Base-by-base conservation (phyloP, 2,329 filamentous ascomycete species). In the Aspergillus japonicus region DNA sequence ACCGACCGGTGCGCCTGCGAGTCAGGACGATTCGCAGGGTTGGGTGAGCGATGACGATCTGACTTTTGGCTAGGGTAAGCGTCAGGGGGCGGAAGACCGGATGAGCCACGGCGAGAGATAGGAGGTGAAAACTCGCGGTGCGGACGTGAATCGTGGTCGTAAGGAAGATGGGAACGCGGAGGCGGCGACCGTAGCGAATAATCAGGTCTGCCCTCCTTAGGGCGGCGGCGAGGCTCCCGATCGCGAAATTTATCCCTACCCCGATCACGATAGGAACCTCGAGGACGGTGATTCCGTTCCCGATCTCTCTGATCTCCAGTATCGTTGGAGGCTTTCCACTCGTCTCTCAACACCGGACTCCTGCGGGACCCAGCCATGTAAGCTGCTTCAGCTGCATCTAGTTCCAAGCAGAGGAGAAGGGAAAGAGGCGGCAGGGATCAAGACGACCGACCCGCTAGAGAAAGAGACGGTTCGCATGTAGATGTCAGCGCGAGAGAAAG, bases 331-430 rank as follows among this genome's bases (percentile, higher is more conserved):
- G 71, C 75, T 75, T 76, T 80, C 79, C 80, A 80, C 74, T 80
- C 73, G 71, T 81, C 76, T 78, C 75, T 82, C 77, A 81, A 75
- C 71, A 76, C 75, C 72, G 78, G 78, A 75, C 77, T 80, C 75
- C 74, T 75, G 74, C 73, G 76, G 71, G 78, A 78, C 73, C 77
- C 77, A 76, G 79, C 79, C 80, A 82, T 82, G 75, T 77, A 76
- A 72, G 70, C 68, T 67, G 64, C 65, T 69, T 69, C 71, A 71
- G 68, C 77, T 67, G 73, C 79, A 81, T 81, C 72, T 71, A 75
- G 69, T 62, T 68, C 57, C 42, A 35, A 56, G 31, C 39, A 21
- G 58, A 55, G 60, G 58, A 51, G 29, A 44, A 50, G 8, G 50
- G 57, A 54, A 57, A 52, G 42, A 55, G 59, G 57, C 52, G 49